Evolutionary conservation across 257 asterid genomes (phyloP).

Genomic region (Pogostemon cablin): DNA sequence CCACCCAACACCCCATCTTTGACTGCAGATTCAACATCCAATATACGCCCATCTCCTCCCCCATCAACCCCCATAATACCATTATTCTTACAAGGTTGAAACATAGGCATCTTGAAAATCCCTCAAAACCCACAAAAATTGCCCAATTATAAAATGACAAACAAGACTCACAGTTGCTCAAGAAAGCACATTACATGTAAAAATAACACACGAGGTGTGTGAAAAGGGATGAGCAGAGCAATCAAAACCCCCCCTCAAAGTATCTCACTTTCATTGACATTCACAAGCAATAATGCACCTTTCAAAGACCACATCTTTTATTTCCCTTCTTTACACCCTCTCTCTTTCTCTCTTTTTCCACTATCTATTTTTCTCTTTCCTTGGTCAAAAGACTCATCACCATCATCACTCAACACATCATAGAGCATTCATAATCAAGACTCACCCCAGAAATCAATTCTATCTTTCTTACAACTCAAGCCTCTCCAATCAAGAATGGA

Average conservation of each 20-base stretch:
- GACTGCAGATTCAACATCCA: conserved; percentile 58
- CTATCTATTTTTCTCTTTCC: conserved; percentile 50
- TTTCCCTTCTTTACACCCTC: not conserved
- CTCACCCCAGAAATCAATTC: conserved; percentile 43
- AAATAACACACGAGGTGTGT: conserved; percentile 35
- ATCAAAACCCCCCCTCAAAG: conserved; percentile 36
- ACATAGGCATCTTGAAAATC: conserved; percentile 59
- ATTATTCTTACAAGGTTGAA: conserved; percentile 44
- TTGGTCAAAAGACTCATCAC: conserved; percentile 65
- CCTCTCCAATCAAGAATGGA: conserved; percentile 37
- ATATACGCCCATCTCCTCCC: conserved; percentile 48
- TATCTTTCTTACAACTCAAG: conserved; percentile 40
- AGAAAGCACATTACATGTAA: conserved; percentile 41
- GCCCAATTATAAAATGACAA: conserved; percentile 23
- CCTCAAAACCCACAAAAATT: not conserved
- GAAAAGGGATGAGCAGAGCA: conserved; percentile 34
- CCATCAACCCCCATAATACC: conserved; percentile 48
- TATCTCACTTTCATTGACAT: conserved; percentile 58
- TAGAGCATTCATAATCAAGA: conserved; percentile 50
- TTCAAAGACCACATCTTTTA: conserved; percentile 42
- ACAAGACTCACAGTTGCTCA: conserved; percentile 31
- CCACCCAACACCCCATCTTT: conserved; percentile 64
- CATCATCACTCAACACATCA: conserved; percentile 48
- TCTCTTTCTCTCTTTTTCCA: conserved; percentile 33
- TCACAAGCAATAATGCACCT: conserved; percentile 50